These are phyloP conservation scores for Trapa bicornis DNA, from an alignment of 345 rosid species.

Conservation along the genomic window DNA sequence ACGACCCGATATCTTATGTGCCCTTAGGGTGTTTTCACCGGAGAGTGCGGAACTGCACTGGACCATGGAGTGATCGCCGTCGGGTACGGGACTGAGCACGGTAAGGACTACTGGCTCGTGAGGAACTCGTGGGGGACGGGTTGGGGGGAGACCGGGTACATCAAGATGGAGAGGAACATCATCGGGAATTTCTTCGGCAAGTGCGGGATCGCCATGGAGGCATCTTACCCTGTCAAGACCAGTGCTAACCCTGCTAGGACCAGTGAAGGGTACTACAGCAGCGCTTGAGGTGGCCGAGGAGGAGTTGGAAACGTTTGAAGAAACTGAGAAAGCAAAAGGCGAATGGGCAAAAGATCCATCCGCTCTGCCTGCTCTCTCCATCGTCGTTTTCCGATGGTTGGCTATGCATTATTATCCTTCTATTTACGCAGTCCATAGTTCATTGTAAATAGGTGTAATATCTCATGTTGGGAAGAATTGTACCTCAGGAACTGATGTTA, in stretches of 20 bases:
- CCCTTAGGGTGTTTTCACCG: slow-evolving; percentile 15
- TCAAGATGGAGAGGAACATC: slow-evolving; percentile 29
- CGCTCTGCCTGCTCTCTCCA: too few species aligned
- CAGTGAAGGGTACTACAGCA: slow-evolving; percentile 17
- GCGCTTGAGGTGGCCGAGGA: slow-evolving; percentile 19
- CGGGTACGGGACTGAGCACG: slow-evolving; percentile 28
- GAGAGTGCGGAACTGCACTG: slow-evolving; percentile 25
- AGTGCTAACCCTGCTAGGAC: slow-evolving; percentile 13
- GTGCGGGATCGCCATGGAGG: slow-evolving; percentile 20
- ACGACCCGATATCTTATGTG: too few species aligned
- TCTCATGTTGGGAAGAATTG: too few species aligned
- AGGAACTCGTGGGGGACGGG: slow-evolving; percentile 34
- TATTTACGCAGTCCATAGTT: too few species aligned
- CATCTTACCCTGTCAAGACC: slow-evolving; percentile 16
- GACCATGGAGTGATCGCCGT: slow-evolving; percentile 35
- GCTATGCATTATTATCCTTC: too few species aligned
- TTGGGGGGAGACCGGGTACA: slow-evolving; percentile 35
- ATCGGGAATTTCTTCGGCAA: slow-evolving; percentile 8
- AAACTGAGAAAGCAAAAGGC: too few species aligned
- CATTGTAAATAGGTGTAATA: too few species aligned
- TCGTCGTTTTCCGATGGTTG: too few species aligned
- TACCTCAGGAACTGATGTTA: too few species aligned
- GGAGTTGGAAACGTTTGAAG: too few species aligned
- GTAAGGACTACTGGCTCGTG: slow-evolving; percentile 27
- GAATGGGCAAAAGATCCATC: too few species aligned